phyloP scores from a whole-genome alignment of 208 protist genomes.

The Lotmaria passim region DNA sequence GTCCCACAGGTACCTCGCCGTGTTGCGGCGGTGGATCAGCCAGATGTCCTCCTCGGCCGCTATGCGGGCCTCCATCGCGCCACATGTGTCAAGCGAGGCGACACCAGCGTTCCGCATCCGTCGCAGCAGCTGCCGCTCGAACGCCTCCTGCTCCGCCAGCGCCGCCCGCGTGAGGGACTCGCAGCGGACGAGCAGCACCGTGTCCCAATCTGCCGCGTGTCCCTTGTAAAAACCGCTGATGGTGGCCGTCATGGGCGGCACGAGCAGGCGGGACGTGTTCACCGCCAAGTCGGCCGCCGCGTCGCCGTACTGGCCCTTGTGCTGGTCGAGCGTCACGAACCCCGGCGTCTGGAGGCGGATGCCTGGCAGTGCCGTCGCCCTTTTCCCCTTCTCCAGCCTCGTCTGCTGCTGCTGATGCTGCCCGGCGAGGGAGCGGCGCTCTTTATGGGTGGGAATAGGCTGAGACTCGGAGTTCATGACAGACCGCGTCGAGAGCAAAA shows the following conservation, averaged over 20 bases:
- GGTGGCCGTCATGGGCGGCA: slow-evolving; percentile 2
- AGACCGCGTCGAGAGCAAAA: neutral
- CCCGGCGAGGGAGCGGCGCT: neutral
- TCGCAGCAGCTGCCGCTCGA: neutral
- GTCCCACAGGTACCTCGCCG: slow-evolving; percentile 3
- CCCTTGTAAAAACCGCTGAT: slow-evolving; percentile 6
- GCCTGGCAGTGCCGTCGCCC: neutral
- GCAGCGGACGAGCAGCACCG: slow-evolving; percentile 13
- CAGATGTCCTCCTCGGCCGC: slow-evolving; percentile 4
- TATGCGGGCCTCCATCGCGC: neutral
- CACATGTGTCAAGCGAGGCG: neutral
- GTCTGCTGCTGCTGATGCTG: neutral
- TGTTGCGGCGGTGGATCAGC: slow-evolving; percentile 16
- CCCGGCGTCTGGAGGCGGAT: neutral
- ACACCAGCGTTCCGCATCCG: neutral
- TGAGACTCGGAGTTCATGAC: slow-evolving; percentile 8
- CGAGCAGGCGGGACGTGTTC: slow-evolving; percentile 2
- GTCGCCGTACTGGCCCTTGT: neutral
- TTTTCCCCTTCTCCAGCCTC: no score
- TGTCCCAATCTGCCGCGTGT: slow-evolving; percentile 7
- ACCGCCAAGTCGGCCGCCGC: neutral
- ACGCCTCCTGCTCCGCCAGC: neutral
- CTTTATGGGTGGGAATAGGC: neutral
- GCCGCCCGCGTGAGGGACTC: slow-evolving; percentile 2
- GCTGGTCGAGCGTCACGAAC: neutral